Conservation (phyloP, 352 stramenopile genomes). For the Phytophthora syringae region DNA sequence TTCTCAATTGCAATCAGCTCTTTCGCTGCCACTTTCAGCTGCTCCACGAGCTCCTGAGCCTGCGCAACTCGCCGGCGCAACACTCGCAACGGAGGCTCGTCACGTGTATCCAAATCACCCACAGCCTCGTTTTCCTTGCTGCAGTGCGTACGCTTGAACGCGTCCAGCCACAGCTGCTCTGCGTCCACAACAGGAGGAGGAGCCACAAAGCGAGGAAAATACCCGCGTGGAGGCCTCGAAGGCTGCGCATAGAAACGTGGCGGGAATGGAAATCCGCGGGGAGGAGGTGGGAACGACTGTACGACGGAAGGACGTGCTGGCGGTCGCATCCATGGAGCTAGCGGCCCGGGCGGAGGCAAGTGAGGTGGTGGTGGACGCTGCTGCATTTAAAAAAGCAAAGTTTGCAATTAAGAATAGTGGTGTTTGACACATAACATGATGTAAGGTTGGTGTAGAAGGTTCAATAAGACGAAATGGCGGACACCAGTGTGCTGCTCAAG, state of each 20-base stretch:
- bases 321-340: constrained; percentile 10
- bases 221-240: constrained; percentile 10
- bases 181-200: constrained; percentile 19
- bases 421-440: background rate
- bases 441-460: no score
- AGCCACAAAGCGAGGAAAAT: constrained; percentile 22
- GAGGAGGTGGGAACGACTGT: constrained; percentile 7
- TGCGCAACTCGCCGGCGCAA: constrained; percentile 28
- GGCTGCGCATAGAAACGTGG: constrained; percentile 5
- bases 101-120: background rate
- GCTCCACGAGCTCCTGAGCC: constrained; percentile 24
- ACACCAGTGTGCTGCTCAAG: constrained; percentile 71
- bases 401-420: background rate
- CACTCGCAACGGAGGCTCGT: constrained; percentile 30
- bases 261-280: background rate
- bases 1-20: constrained; percentile 34
- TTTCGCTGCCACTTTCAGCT: constrained; percentile 25
- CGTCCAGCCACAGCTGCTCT: constrained; percentile 39
- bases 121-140: background rate
- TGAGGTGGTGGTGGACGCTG: constrained; percentile 11
- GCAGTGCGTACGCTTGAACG: constrained; percentile 33
- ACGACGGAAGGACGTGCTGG: constrained; percentile 16
- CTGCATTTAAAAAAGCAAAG: constrained; percentile 1
- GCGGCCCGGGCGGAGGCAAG: constrained; percentile 11
- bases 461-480: constrained; percentile 34